phyloP scores from a whole-genome alignment of 2,329 filamentous ascomycete genomes.

The Tympanopsis confertula region DNA sequence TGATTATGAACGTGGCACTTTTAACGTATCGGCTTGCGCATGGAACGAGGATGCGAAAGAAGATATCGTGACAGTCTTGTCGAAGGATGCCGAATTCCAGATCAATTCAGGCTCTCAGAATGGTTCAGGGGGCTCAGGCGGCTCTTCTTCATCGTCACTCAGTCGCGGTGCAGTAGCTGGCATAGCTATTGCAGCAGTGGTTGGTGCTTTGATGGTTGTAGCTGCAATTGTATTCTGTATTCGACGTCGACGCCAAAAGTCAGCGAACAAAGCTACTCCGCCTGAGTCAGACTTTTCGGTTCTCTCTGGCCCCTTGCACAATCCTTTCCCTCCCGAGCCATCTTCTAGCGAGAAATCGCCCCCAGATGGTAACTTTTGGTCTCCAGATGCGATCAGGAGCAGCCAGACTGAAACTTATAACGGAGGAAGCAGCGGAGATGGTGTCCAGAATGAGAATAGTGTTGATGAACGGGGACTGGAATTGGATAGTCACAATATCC shows the following conservation, averaged over 20 bases:
- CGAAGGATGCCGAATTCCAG: conserved; percentile 6
- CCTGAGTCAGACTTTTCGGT: conserved; percentile 12
- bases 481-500: neutral
- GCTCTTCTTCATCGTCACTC: conserved; percentile 3
- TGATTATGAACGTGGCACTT: conserved; percentile 25
- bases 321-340: conserved; percentile 8
- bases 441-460: neutral
- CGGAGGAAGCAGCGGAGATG: neutral
- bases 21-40: conserved; percentile 23
- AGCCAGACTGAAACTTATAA: neutral
- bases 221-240: conserved; percentile 5
- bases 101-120: neutral
- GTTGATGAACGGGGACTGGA: neutral
- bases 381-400: conserved; percentile 4
- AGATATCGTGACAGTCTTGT: conserved; percentile 16
- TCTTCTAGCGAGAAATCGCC: conserved; percentile 10
- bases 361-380: conserved; percentile 9
- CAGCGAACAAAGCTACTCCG: conserved; percentile 3
- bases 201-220: conserved; percentile 5
- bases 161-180: conserved; percentile 12
- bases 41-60: conserved; percentile 19
- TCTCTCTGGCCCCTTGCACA: conserved; percentile 16
- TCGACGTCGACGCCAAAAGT: conserved; percentile 10
- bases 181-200: conserved; percentile 10
- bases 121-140: neutral